phyloP scores from a whole-genome alignment of 495 filamentous ascomycete genomes.

The Aspergillus carlsbadensis region DNA sequence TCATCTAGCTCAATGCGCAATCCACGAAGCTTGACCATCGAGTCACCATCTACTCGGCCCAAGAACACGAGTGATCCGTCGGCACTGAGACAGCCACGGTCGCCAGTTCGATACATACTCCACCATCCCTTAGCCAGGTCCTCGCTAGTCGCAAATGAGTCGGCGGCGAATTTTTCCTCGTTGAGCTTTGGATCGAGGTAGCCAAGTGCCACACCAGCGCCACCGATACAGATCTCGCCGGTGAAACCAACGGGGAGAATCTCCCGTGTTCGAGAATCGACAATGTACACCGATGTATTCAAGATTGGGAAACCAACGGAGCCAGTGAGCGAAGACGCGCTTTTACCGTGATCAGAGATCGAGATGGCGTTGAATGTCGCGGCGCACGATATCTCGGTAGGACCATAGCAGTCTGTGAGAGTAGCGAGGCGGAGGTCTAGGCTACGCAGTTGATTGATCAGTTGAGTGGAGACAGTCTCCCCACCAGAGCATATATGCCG shows the following conservation, averaged over 20 bases:
- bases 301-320: neutral
- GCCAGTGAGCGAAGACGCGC: neutral
- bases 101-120: conserved; percentile 24
- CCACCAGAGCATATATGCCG: too few species aligned
- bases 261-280: conserved; percentile 38
- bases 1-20: conserved; percentile 51
- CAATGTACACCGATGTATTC: conserved; percentile 44
- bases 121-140: neutral
- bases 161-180: conserved; percentile 24
- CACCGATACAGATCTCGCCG: conserved; percentile 40
- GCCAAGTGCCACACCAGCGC: conserved; percentile 35
- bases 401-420: too few species aligned
- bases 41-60: conserved; percentile 38
- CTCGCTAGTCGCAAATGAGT: neutral
- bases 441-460: too few species aligned
- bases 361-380: too few species aligned
- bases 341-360: neutral
- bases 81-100: conserved; percentile 11
- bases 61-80: conserved; percentile 31
- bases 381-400: too few species aligned
- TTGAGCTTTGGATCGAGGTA: conserved; percentile 38
- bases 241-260: conserved; percentile 46
- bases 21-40: conserved; percentile 51
- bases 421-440: too few species aligned
- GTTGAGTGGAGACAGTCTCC: too few species aligned